phyloP scores from a whole-genome alignment of 2,329 filamentous ascomycete species.

The Colletotrichum gigasporum region DNA sequence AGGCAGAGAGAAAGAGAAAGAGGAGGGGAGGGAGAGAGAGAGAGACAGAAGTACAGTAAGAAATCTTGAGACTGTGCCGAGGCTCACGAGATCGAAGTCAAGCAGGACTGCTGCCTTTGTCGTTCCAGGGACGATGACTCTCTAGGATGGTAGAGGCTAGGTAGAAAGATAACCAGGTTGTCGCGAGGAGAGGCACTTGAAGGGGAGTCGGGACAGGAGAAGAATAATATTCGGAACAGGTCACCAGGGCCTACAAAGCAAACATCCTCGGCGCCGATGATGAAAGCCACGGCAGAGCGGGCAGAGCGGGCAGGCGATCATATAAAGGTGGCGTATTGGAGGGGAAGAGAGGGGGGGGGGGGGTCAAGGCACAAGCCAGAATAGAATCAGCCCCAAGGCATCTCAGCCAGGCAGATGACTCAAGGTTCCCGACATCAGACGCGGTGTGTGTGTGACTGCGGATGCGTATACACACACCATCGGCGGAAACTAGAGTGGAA shows the following conservation, averaged over 20 bases:
- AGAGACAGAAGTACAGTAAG: too few relatives aligned
- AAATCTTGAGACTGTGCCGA: constrained; percentile 7
- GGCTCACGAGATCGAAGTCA: neutral
- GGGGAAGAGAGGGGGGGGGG: neutral
- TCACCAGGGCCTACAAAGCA: constrained; percentile 20
- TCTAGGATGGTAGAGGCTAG: neutral
- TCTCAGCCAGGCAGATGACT: constrained; percentile 24
- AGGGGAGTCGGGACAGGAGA: constrained; percentile 14
- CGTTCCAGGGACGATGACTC: neutral
- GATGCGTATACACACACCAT: neutral
- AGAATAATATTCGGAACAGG: constrained; percentile 29
- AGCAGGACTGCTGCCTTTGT: neutral
- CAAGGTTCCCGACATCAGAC: constrained; percentile 6
- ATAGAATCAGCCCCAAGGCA: neutral
- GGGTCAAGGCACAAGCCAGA: constrained; percentile 30
- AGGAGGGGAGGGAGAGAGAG: neutral
- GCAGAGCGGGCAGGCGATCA: neutral
- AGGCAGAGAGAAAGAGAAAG: constrained; percentile 12
- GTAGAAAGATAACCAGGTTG: neutral
- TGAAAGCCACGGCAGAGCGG: constrained; percentile 30
- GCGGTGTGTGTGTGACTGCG: constrained; percentile 6
- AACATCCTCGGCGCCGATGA: constrained; percentile 33
- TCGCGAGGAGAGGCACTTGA: neutral
- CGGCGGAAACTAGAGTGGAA: too few relatives aligned
- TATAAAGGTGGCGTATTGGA: constrained; percentile 27